phyloP scores from a whole-genome alignment of 2,329 filamentous ascomycete genomes.

The Polychaeton citri region DNA sequence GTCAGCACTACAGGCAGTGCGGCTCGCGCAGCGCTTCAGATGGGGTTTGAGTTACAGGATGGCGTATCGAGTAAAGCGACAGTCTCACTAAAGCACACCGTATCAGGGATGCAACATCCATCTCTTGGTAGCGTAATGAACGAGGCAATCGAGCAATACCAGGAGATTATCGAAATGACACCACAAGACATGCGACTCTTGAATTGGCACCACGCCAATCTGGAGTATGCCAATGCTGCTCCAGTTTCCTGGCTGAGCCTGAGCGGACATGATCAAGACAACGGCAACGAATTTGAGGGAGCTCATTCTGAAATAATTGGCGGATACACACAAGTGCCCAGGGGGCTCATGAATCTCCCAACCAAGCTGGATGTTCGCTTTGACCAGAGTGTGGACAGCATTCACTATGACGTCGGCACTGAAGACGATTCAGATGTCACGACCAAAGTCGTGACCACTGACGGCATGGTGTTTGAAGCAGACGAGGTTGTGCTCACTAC shows the following conservation, averaged over 20 bases:
- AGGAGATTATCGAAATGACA: constrained; percentile 65
- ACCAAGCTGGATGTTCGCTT: constrained; percentile 64
- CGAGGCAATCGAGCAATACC: constrained; percentile 79
- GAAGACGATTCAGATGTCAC: constrained; percentile 25
- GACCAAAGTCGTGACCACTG: constrained; percentile 58
- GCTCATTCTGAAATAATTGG: constrained; percentile 87
- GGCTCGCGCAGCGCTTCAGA: constrained; percentile 59
- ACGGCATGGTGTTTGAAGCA: constrained; percentile 65
- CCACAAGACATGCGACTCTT: constrained; percentile 79
- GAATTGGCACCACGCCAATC: constrained; percentile 97
- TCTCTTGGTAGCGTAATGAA: constrained; percentile 88
- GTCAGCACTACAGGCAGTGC: constrained; percentile 54
- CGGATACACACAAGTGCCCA: constrained; percentile 86
- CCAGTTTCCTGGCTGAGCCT: constrained; percentile 80
- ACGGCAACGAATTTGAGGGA: constrained; percentile 94
- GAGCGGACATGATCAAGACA: constrained; percentile 89
- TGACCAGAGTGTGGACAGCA: constrained; percentile 56
- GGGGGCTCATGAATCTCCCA: constrained; percentile 68
- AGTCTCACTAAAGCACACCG: constrained; percentile 53
- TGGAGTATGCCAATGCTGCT: constrained; percentile 93
- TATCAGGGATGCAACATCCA: constrained; percentile 46
- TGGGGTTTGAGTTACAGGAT: constrained; percentile 68
- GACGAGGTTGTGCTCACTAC: constrained; percentile 85
- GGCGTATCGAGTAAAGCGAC: constrained; percentile 43
- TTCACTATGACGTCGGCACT: constrained; percentile 42